These are phyloP conservation scores for Plasmodium blacklocki DNA, from an alignment of 169 alveolate genomes.

Conservation along the genomic window DNA sequence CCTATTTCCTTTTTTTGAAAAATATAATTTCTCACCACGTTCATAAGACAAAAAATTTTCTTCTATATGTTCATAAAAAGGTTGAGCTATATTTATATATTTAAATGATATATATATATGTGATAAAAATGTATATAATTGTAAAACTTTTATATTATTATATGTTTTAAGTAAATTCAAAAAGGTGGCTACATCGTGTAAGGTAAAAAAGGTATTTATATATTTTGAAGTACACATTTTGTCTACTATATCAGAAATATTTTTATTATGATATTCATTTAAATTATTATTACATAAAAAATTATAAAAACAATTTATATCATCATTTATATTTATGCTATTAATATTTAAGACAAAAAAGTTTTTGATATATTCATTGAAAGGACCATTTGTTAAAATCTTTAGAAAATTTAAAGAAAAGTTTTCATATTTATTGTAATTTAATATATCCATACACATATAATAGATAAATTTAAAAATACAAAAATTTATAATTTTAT, in stretches of 20 bases:
- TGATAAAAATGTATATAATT: constrained; percentile 40
- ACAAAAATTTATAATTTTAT: constrained; percentile 45
- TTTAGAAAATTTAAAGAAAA: constrained; percentile 12
- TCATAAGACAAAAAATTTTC: constrained; percentile 36
- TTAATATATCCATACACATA: constrained; percentile 49
- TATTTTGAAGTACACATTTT: constrained; percentile 8
- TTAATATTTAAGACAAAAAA: constrained; percentile 24
- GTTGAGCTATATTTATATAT: constrained; percentile 4
- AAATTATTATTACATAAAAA: background rate
- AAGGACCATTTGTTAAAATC: constrained; percentile 19
- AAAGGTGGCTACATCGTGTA: constrained; percentile 57
- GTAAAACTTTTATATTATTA: constrained; percentile 23
- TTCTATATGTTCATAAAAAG: constrained; percentile 20
- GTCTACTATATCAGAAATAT: background rate
- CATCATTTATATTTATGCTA: constrained; percentile 3
- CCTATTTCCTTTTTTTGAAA: background rate
- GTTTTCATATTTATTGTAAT: constrained; percentile 1
- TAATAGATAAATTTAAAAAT: constrained; percentile 39
- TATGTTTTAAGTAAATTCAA: constrained; percentile 25
- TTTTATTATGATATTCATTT: background rate
- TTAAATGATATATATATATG: constrained; percentile 31
- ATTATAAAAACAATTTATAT: constrained; percentile 36
- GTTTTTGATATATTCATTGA: constrained; percentile 20
- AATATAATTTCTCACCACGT: constrained; percentile 8
- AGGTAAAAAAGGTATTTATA: constrained; percentile 26